Conservation (phyloP, 208 protist genomes). For the Tritrichomonas foetus region DNA sequence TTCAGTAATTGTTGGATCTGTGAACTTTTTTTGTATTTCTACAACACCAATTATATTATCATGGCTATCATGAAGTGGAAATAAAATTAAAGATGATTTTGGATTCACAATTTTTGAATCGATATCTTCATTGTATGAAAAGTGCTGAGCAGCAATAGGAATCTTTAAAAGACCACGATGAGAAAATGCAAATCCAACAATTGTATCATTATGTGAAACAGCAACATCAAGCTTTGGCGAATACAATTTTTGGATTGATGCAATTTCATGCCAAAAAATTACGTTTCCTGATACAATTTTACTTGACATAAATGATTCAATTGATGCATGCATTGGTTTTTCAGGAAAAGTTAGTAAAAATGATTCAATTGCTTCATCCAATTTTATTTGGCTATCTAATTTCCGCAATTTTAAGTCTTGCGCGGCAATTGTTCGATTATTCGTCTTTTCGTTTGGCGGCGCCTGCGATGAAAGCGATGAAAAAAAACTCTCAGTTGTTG, state of each 20-base stretch:
- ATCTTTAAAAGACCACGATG: background rate
- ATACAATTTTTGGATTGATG: background rate
- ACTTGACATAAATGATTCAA: background rate
- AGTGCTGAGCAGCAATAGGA: background rate
- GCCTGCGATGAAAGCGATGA: too few species aligned
- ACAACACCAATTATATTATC: background rate
- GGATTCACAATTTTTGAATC: background rate
- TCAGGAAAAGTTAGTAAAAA: background rate
- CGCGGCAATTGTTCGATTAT: too few species aligned
- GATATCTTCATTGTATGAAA: background rate
- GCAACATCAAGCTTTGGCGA: background rate
- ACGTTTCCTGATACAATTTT: background rate
- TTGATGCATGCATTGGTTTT: background rate
- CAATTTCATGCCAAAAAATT: constrained; percentile 7
- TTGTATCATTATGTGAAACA: background rate
- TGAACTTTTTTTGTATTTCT: background rate
- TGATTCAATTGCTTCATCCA: background rate
- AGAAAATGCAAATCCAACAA: constrained; percentile 3
- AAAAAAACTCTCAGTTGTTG: too few species aligned
- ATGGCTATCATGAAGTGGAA: background rate
- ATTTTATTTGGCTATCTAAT: too few species aligned
- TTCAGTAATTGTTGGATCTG: background rate
- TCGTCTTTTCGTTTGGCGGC: too few species aligned
- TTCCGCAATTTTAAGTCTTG: too few species aligned
- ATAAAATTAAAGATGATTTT: background rate